Conservation (phyloP, 2,329 filamentous ascomycete genomes). For the Colletotrichum gigasporum region DNA sequence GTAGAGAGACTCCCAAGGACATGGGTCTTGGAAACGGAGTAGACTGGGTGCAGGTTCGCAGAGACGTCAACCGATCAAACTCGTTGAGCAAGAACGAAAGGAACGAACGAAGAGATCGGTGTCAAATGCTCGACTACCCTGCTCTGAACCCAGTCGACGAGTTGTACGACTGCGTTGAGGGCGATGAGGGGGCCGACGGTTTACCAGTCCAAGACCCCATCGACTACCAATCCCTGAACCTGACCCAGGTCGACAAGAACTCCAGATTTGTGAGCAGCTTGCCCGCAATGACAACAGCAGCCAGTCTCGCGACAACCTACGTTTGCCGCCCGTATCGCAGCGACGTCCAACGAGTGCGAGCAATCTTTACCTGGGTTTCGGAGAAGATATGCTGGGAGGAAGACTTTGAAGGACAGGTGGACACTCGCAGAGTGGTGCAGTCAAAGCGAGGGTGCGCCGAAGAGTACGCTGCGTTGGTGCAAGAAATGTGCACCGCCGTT, state of each 20-base stretch:
- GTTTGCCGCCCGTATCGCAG: conserved; percentile 94
- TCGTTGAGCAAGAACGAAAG: conserved; percentile 90
- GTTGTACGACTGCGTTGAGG: conserved; percentile 83
- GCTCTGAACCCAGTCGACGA: conserved; percentile 91
- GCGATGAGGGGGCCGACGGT: conserved; percentile 89
- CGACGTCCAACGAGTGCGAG: conserved; percentile 90
- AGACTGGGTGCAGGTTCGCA: conserved; percentile 97
- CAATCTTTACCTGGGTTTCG: conserved; percentile 98
- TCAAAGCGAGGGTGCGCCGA: conserved; percentile 85
- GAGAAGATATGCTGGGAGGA: conserved; percentile 97
- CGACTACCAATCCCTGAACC: conserved; percentile 82
- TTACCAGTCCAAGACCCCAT: conserved; percentile 82
- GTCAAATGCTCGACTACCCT: conserved; percentile 92
- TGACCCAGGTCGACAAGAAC: conserved; percentile 93
- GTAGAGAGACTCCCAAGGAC: conserved; percentile 69
- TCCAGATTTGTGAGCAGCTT: conserved; percentile 88
- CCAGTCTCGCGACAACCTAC: conserved; percentile 87
- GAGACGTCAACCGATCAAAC: conserved; percentile 95
- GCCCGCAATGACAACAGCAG: conserved; percentile 82
- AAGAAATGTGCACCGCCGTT: conserved; percentile 93
- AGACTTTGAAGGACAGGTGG: conserved; percentile 85
- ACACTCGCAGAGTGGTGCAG: conserved; percentile 85
- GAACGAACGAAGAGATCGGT: conserved; percentile 85
- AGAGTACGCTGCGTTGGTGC: conserved; percentile 88
- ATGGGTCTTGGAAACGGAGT: conserved; percentile 72